These are phyloP conservation scores for Xanthoconium stramineum DNA, from an alignment of 768 basidiomycete genomes.

Conservation along the genomic window DNA sequence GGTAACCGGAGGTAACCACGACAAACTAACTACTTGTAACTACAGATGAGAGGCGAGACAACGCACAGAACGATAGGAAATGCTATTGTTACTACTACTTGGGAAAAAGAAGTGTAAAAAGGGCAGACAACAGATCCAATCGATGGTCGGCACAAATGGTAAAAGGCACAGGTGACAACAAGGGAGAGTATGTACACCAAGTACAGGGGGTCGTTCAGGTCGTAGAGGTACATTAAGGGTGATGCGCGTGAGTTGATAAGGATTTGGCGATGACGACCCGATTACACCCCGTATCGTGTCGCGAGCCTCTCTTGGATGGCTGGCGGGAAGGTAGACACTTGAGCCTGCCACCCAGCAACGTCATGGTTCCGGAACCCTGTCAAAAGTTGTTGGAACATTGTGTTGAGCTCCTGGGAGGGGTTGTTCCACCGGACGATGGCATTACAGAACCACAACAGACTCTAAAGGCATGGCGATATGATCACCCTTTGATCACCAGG, in stretches of 20 bases:
- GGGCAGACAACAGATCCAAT: conserved; percentile 20
- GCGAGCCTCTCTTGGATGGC: conserved; percentile 85
- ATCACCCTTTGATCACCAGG: conserved; percentile 5
- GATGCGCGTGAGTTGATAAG: background rate
- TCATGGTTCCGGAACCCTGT: conserved; percentile 89
- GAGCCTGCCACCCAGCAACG: conserved; percentile 79
- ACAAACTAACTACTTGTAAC: conserved; percentile 28
- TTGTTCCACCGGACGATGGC: conserved; percentile 94
- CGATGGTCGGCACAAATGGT: conserved; percentile 30
- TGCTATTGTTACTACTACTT: conserved; percentile 29
- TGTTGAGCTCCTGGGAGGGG: conserved; percentile 87
- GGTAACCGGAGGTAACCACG: conserved; percentile 26
- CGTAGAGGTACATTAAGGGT: conserved; percentile 13
- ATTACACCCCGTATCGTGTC: conserved; percentile 81
- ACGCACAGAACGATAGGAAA: conserved; percentile 20
- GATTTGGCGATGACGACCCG: background rate
- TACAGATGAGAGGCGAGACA: conserved; percentile 26
- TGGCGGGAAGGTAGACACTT: conserved; percentile 81
- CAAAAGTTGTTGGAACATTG: conserved; percentile 90
- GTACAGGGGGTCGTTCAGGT: conserved; percentile 10
- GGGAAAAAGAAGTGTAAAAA: background rate
- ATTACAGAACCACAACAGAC: conserved; percentile 96
- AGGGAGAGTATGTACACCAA: conserved; percentile 5
- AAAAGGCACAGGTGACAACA: conserved; percentile 20
- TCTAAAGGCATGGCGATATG: conserved; percentile 43